Conservation (phyloP, 2,329 filamentous ascomycete genomes). For the Colletotrichum tabaci region DNA sequence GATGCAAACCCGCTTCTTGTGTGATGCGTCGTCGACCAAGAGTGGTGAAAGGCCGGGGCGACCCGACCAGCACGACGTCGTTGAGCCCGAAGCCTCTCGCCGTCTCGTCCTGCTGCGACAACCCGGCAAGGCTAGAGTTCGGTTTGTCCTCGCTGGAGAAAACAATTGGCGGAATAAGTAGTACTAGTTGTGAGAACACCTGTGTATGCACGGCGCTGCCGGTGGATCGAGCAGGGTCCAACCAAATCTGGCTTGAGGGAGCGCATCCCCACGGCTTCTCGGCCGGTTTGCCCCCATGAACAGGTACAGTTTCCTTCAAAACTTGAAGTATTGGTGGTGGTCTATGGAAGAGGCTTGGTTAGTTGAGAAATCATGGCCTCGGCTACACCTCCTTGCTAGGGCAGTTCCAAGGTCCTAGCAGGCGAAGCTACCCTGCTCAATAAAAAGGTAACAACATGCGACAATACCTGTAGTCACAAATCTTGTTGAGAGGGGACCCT, state of each 20-base stretch:
- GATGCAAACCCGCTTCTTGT: neutral
- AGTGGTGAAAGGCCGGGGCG: neutral
- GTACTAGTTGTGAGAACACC: too few relatives aligned
- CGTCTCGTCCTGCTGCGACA: neutral
- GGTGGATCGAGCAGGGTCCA: slow-evolving; percentile 13
- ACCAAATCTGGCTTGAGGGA: neutral
- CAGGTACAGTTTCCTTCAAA: neutral
- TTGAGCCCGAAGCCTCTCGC: neutral
- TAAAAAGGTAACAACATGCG: neutral
- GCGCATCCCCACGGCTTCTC: neutral
- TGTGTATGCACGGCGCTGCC: neutral
- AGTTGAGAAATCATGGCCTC: neutral
- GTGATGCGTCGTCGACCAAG: neutral
- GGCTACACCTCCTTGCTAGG: neutral
- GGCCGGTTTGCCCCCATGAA: neutral
- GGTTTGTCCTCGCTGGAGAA: neutral
- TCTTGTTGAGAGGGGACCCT: neutral
- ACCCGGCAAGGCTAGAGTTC: slow-evolving; percentile 16
- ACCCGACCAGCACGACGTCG: neutral
- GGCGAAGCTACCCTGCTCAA: slow-evolving; percentile 1
- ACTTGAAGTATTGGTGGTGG: neutral
- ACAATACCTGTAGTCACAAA: neutral
- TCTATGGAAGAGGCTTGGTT: neutral
- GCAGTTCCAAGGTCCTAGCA: neutral
- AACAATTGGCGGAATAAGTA: neutral